phyloP scores from a whole-genome alignment of 805 yeast species.

The Candida sphagnicola region DNA sequence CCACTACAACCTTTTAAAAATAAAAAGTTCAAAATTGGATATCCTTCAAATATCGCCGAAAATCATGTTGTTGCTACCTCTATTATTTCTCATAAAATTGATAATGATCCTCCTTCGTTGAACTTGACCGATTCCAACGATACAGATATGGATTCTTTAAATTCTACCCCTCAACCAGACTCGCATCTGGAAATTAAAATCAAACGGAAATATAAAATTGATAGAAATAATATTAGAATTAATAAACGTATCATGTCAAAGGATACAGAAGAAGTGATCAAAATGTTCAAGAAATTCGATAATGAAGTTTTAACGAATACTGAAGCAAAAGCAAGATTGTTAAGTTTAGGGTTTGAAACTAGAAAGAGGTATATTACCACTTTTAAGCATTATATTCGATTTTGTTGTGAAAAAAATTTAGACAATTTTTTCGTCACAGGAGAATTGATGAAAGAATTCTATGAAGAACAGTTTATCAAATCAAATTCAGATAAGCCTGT shows the following conservation, averaged over 20 bases:
- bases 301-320: slow-evolving; percentile 12
- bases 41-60: neutral
- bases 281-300: slow-evolving; percentile 13
- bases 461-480: slow-evolving; percentile 11
- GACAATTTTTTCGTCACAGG: slow-evolving; percentile 12
- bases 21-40: neutral
- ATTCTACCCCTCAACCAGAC: slow-evolving; percentile 3
- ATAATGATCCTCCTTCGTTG: slow-evolving; percentile 5
- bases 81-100: slow-evolving; percentile 13
- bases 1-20: neutral
- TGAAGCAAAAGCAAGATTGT: slow-evolving; percentile 10
- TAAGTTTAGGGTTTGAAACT: slow-evolving; percentile 13
- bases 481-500: slow-evolving; percentile 10
- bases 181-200: slow-evolving; percentile 3
- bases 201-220: slow-evolving; percentile 10
- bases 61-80: slow-evolving; percentile 9
- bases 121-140: slow-evolving; percentile 3
- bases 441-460: slow-evolving; percentile 12
- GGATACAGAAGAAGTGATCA: slow-evolving; percentile 12
- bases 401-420: slow-evolving; percentile 11
- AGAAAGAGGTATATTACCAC: slow-evolving; percentile 14
- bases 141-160: slow-evolving; percentile 1
- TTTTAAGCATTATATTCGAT: slow-evolving; percentile 13
- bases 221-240: slow-evolving; percentile 12
- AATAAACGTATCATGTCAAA: slow-evolving; percentile 12